Evolutionary conservation across 371 early-diverging fungal genomes (phyloP), one percentile per base, ranked within the genome.

Genomic region (Mucor plumbeus): DNA sequence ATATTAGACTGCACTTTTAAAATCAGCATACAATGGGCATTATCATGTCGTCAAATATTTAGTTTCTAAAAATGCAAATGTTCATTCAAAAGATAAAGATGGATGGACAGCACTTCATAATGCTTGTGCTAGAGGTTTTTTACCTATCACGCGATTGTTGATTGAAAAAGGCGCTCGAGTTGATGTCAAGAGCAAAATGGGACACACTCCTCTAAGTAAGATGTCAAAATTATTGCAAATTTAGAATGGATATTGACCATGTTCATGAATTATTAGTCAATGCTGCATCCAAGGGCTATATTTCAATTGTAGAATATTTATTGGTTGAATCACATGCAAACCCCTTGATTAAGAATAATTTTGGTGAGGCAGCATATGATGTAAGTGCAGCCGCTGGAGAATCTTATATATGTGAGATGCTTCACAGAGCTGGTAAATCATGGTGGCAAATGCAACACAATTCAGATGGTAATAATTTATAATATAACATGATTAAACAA

Each of bases 91-190:
- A n/a, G 95, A 94, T 72, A 85, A 81, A 62, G 93, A 94, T 64
- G 95, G 95, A 0, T 95, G 94, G 94, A 90, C 92, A 11, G 87
- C 93, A 1, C 83, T 95, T 38, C 96, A 94, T 78, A 93, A 92
- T 73, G 91, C 92, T 17, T 87, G 87, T 53, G 81, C 90, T 7
- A 78, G 80, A 38, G 92, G 91, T 1, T 83, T 83, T 65, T 72
- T 87, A 7, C 81, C 86, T 7, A 78, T 91, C 44, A 89, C 88
- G 0, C 81, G 86, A 17, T 74, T 84, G 41, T 76, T 92, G 13
- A 68, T 89, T 33, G 86, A 87, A 56, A 74, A 80, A 17, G 85
- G 83, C 4, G 89, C 88, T 3, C 79, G 80, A 41, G 84, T 91
- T 9, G 83, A 91, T 74, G 84, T 84, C n/a, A 79, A 82, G 55